phyloP scores from a whole-genome alignment of 176 grass and related monocot genomes.

The maize (Zea mays) region DNA sequence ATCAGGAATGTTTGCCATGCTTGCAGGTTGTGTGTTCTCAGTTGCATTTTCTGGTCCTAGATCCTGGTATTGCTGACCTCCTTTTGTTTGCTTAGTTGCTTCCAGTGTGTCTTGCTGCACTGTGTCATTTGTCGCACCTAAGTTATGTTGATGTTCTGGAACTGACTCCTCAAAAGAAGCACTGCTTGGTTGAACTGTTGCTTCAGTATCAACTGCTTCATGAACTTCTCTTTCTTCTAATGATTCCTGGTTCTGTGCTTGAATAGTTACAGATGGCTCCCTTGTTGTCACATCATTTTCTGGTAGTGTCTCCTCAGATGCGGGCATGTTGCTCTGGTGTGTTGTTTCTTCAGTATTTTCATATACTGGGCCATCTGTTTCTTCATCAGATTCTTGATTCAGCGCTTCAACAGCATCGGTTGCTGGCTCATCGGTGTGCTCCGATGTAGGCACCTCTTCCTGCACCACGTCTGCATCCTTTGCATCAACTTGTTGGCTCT shows the following conservation, averaged over 20 bases:
- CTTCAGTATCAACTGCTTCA: constrained; percentile 12
- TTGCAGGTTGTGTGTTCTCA: constrained; percentile 24
- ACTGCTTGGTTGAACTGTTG: constrained; percentile 25
- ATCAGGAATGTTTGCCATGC: background rate
- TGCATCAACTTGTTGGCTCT: constrained; percentile 20
- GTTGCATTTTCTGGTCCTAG: constrained; percentile 33
- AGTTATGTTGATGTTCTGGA: constrained; percentile 3
- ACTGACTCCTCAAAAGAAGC: constrained; percentile 29
- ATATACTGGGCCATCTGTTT: constrained; percentile 1
- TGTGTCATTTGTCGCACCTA: background rate
- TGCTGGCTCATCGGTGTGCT: background rate
- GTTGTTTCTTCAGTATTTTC: constrained; percentile 28
- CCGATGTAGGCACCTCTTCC: constrained; percentile 30
- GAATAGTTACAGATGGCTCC: constrained; percentile 13
- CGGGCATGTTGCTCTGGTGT: constrained; percentile 12
- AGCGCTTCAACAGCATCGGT: constrained; percentile 33
- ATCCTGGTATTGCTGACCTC: constrained; percentile 20
- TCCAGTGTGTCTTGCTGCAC: constrained; percentile 20
- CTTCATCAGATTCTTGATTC: constrained; percentile 39
- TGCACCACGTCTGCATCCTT: constrained; percentile 18
- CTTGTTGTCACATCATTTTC: background rate
- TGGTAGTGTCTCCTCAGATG: constrained; percentile 22
- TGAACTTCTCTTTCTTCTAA: constrained; percentile 15
- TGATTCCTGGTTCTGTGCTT: constrained; percentile 30
- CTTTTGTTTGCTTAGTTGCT: constrained; percentile 16